A percentile compares a stretch with the other conserved stretches of the same genome.
phyloP scores from a whole-genome alignment of 371 early-diverging fungal genomes.

The Caulochytrium protostelioides region DNA sequence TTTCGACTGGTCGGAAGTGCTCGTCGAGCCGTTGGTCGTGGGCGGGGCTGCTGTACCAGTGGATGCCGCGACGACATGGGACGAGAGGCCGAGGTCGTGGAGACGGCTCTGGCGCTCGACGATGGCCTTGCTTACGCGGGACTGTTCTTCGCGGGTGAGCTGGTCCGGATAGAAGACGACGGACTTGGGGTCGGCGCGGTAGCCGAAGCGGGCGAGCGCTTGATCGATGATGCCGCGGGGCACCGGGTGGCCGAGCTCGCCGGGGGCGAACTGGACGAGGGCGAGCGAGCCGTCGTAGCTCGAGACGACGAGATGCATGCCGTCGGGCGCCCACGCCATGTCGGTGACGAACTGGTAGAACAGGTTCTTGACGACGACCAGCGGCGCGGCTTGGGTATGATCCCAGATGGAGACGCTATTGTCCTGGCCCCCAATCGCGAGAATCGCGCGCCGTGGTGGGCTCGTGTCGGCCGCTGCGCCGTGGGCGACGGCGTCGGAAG shows the following conservation, averaged over 20 bases:
- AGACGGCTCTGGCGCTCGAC: too few species aligned
- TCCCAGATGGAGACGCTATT: constrained; percentile 73
- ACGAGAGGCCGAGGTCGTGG: too few species aligned
- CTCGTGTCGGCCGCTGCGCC: constrained; percentile 6
- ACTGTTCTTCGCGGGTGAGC: too few species aligned
- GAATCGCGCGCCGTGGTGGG: constrained; percentile 15
- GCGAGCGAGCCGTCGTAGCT: constrained; percentile 83
- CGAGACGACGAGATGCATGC: constrained; percentile 53
- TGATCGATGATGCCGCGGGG: too few species aligned
- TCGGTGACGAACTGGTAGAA: constrained; percentile 70
- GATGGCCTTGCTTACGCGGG: constrained; percentile 27
- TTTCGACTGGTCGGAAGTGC: constrained; percentile 23
- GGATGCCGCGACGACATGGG: too few species aligned
- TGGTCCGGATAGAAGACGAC: too few species aligned
- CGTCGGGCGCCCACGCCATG: constrained; percentile 67
- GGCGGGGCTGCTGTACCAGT: background rate
- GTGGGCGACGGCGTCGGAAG: background rate
- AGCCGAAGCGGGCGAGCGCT: too few species aligned
- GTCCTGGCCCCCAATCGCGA: constrained; percentile 85
- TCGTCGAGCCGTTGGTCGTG: constrained; percentile 15
- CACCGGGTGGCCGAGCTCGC: constrained; percentile 43
- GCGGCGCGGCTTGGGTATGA: constrained; percentile 45
- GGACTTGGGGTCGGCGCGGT: too few species aligned
- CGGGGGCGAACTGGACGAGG: constrained; percentile 35
- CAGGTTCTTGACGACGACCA: constrained; percentile 47